Evolutionary conservation across 768 basidiomycete genomes (phyloP).

Genomic region (Boletellus ananas): DNA sequence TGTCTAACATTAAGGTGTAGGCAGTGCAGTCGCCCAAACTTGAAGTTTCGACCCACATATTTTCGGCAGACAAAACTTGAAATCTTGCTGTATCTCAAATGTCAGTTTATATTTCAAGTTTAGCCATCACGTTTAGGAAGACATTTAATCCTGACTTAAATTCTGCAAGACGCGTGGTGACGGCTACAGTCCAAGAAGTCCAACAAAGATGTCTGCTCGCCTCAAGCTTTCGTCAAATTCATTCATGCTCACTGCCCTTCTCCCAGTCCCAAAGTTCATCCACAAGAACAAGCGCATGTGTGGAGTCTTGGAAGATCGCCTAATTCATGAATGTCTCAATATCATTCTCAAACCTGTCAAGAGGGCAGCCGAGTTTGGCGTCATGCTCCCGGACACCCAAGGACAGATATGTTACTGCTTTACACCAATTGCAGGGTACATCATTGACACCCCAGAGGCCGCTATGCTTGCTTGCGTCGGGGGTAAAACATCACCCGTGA

Average conservation of each 20-base stretch:
- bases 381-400: not conserved
- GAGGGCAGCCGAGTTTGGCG: not conserved
- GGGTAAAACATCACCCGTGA: constrained; percentile 31
- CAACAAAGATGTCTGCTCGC: not conserved
- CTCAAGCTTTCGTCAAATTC: not conserved
- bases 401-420: not conserved
- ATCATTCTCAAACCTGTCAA: not conserved
- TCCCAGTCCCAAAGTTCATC: not conserved
- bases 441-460: constrained; percentile 32
- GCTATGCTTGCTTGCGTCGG: constrained; percentile 26
- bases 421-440: not conserved
- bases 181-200: too few relatives aligned
- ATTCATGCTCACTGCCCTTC: not conserved
- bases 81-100: too few relatives aligned
- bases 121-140: too few relatives aligned
- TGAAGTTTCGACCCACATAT: too few relatives aligned
- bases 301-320: not conserved
- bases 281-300: not conserved
- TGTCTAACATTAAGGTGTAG: too few relatives aligned
- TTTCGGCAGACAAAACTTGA: too few relatives aligned
- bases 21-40: too few relatives aligned
- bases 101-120: too few relatives aligned
- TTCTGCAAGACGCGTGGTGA: too few relatives aligned
- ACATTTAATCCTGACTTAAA: too few relatives aligned
- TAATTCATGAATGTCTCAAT: not conserved